phyloP scores from a whole-genome alignment of 441 rosid genomes.

The Flueggea neowawraea region DNA sequence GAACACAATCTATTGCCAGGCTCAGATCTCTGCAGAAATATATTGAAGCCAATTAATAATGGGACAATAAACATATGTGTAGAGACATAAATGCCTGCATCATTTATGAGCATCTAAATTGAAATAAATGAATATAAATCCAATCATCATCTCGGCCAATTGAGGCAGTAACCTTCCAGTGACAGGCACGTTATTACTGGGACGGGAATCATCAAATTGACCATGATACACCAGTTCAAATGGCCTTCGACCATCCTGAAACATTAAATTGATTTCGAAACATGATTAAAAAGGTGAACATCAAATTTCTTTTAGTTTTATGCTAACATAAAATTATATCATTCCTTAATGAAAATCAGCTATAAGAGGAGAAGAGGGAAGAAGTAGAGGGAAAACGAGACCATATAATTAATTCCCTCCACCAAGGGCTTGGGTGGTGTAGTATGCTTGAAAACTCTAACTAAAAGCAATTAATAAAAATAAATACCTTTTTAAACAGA shows the following conservation, averaged over 20 bases:
- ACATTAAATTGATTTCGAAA: slow-evolving; percentile 10
- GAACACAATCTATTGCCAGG: slow-evolving; percentile 65
- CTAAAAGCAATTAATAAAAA: slow-evolving; percentile 1
- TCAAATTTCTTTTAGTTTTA: too few species aligned
- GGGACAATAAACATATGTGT: neutral
- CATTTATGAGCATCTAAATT: neutral
- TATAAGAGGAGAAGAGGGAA: too few species aligned
- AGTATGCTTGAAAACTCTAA: neutral
- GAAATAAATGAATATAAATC: neutral
- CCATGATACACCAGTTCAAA: slow-evolving; percentile 92
- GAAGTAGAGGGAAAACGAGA: neutral
- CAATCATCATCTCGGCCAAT: slow-evolving; percentile 1
- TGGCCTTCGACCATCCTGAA: slow-evolving; percentile 88
- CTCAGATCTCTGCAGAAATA: slow-evolving; percentile 54
- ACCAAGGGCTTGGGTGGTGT: neutral
- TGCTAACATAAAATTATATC: too few species aligned
- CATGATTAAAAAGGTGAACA: too few species aligned
- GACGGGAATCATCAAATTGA: slow-evolving; percentile 89
- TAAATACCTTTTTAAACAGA: slow-evolving; percentile 69
- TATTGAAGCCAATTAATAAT: slow-evolving; percentile 13
- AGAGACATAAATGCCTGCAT: neutral
- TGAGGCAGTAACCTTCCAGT: slow-evolving; percentile 62
- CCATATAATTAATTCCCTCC: slow-evolving; percentile 1
- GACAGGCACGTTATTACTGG: slow-evolving; percentile 57
- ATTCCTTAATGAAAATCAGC: too few species aligned